Evolutionary conservation across 352 stramenopile species (phyloP), one percentile per base, ranked within the genome.

Genomic region (Phytophthora tentaculata): DNA sequence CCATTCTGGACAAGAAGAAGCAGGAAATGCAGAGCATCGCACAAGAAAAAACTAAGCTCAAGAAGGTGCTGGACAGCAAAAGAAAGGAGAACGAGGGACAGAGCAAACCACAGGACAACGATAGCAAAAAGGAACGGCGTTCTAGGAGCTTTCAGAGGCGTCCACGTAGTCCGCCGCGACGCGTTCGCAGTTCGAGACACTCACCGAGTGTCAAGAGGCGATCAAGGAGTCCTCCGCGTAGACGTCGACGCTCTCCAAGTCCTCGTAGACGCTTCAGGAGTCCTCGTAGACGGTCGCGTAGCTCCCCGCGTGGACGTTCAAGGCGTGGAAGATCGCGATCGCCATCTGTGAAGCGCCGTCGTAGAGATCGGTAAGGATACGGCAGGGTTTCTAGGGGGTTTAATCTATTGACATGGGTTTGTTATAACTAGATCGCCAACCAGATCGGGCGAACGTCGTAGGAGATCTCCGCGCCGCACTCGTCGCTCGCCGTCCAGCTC

Each of bases 1-100:
- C 70, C 43, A 91, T 97, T 63, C 56, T 97, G 24, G 86, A 97
- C 65, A 84, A 96, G 74, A 98, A 97, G 80, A 98, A 97, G 69
- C 74, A 88, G 41, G 90, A 98, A 60, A 83, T 97, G 60, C 79
- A 90, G 56, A 58, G 69, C n/a, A 70, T 83, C 32, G 80, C 79
- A 22, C 51, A 75, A 8, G 76, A 90, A 16, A 92, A 93, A 53
- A 64, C 83, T 7, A 64, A 79, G 37, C 61, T 94, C n/a, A 82
- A 82, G 17, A 57, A 84, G 20, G 79, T 89, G 48, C 71, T 93
- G 26, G 77, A 88, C 19, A 56, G 61, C 32, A 93, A 93, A 72
- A 72, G 65, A 10, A 56, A 71, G 16, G 79, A 83, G 47, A 48
- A 41, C 12, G 47, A 74, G 24, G 29, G 14, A 2, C 45, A 71